A percentile compares a stretch with the other conserved stretches of the same genome.
phyloP scores from a whole-genome alignment of 2,329 filamentous ascomycete genomes.

The Penicillium sp. region DNA sequence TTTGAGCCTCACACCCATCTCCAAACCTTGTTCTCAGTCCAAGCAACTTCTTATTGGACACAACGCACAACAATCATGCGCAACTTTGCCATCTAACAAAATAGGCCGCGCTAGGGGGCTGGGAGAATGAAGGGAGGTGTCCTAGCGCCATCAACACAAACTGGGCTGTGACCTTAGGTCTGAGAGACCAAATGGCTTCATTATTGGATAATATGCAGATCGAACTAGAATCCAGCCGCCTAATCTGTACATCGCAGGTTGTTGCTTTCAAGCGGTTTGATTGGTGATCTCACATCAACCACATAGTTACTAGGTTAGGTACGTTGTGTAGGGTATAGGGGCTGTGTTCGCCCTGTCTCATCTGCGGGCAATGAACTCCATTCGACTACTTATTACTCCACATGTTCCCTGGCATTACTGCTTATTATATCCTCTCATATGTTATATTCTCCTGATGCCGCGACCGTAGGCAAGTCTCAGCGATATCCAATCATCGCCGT shows the following conservation, averaged over 20 bases:
- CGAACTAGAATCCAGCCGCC: slow-evolving; percentile 1
- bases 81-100: not conserved
- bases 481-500: too few species aligned
- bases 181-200: not conserved
- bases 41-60: not conserved
- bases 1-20: slow-evolving; percentile 2
- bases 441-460: too few species aligned
- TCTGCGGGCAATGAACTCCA: not conserved
- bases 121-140: not conserved
- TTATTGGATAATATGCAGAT: not conserved
- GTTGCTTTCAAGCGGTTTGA: not conserved
- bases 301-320: not conserved
- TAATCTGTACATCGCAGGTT: not conserved
- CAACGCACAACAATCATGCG: not conserved
- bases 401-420: not conserved
- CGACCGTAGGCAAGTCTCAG: too few species aligned
- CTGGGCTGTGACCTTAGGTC: not conserved
- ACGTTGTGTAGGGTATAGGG: not conserved
- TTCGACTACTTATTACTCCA: not conserved
- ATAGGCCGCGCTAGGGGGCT: not conserved
- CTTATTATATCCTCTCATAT: not conserved
- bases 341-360: not conserved
- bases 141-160: not conserved
- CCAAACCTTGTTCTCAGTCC: not conserved
- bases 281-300: not conserved